These are phyloP conservation scores for Corchorus olitorius DNA, from an alignment of 345 rosid genomes.

Conservation along the genomic window DNA sequence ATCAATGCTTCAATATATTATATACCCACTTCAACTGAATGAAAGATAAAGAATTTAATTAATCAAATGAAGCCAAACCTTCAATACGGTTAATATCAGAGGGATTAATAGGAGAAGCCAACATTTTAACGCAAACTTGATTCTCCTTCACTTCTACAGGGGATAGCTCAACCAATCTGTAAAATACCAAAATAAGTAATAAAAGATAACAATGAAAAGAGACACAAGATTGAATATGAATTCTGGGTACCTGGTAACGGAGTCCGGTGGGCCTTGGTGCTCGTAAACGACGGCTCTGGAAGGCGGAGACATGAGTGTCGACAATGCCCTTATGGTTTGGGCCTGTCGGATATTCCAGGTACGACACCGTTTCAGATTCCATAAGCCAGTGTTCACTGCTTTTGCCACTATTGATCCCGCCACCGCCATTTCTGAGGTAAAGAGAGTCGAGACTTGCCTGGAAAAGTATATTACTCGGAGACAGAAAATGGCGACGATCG, in stretches of 20 bases:
- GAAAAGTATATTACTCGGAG: neutral
- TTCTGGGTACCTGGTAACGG: conserved; percentile 64
- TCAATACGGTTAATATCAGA: conserved; percentile 87
- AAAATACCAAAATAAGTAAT: conserved; percentile 1
- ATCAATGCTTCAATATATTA: neutral
- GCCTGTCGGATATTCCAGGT: neutral
- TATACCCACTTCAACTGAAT: conserved; percentile 1
- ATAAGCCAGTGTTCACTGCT: conserved; percentile 17
- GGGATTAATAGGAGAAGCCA: conserved; percentile 91
- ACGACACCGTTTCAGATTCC: conserved; percentile 10
- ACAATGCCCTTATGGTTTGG: conserved; percentile 43
- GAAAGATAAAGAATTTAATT: neutral
- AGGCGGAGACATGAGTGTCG: conserved; percentile 72
- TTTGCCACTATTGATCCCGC: conserved; percentile 14
- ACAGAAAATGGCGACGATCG: neutral
- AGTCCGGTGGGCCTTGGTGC: conserved; percentile 75
- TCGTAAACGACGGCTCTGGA: conserved; percentile 84
- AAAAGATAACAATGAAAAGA: neutral
- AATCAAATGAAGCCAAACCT: conserved; percentile 38
- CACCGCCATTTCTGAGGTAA: conserved; percentile 29
- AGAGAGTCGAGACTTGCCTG: neutral
- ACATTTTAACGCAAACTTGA: conserved; percentile 84
- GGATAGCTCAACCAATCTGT: conserved; percentile 63
- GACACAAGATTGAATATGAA: neutral
- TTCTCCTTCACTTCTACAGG: conserved; percentile 74